phyloP scores from a whole-genome alignment of 352 stramenopile species.

The Phytophthora cajani region DNA sequence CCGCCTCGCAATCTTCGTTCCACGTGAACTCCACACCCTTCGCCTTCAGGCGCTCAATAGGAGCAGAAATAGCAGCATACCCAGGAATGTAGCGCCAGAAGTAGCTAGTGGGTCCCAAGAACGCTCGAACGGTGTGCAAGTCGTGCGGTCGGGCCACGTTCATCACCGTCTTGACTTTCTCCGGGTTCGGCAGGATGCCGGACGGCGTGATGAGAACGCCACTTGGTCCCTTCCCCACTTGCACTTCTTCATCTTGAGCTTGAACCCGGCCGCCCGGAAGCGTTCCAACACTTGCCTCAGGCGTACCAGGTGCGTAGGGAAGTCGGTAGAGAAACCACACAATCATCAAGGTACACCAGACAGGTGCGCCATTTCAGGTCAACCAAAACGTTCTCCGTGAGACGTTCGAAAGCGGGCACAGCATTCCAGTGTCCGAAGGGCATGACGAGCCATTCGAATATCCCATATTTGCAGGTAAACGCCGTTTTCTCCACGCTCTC shows the following conservation, averaged over 20 bases:
- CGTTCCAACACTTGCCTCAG: not conserved
- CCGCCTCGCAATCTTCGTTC: too few relatives aligned
- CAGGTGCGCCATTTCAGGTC: slow-evolving; percentile 8
- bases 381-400: slow-evolving; percentile 11
- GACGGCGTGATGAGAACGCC: slow-evolving; percentile 5
- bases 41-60: too few relatives aligned
- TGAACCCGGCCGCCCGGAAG: not conserved
- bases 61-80: not conserved
- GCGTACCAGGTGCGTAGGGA: slow-evolving; percentile 1
- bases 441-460: slow-evolving; percentile 2
- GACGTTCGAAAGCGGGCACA: not conserved
- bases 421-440: slow-evolving; percentile 6
- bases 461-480: slow-evolving; percentile 3
- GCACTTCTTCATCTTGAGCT: slow-evolving; percentile 18
- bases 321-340: slow-evolving; percentile 9
- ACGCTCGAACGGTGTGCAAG: not conserved
- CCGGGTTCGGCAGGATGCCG: slow-evolving; percentile 1
- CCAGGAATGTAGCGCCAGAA: slow-evolving; percentile 10
- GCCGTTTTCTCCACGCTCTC: slow-evolving; percentile 6
- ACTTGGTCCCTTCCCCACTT: slow-evolving; percentile 6
- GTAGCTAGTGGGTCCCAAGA: not conserved
- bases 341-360: slow-evolving; percentile 8
- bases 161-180: not conserved
- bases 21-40: too few relatives aligned
- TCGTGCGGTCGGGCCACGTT: slow-evolving; percentile 2